Evolutionary conservation across 2,329 filamentous ascomycete species (phyloP).

Genomic region (Mycosphaerella arachidis): DNA sequence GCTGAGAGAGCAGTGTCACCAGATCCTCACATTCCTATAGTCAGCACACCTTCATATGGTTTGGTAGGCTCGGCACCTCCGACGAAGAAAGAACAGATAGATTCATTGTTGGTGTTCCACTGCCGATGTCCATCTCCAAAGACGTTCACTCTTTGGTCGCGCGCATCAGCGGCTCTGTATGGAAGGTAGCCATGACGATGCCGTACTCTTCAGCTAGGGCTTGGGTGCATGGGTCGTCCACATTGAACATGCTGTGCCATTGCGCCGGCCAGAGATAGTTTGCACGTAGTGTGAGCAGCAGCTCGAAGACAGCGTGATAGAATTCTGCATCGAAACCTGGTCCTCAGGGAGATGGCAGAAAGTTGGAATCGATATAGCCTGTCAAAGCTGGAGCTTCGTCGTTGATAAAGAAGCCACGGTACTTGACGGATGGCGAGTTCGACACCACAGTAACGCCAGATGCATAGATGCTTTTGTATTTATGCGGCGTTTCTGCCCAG

Average conservation of each 20-base stretch:
- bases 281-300: constrained; percentile 63
- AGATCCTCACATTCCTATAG: constrained; percentile 63
- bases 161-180: constrained; percentile 67
- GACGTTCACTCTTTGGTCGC: constrained; percentile 47
- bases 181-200: constrained; percentile 67
- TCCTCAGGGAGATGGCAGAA: constrained; percentile 32
- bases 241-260: constrained; percentile 68
- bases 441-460: constrained; percentile 53
- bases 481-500: constrained; percentile 58
- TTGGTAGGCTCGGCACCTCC: constrained; percentile 63
- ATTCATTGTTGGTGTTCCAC: constrained; percentile 65
- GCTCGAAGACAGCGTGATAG: constrained; percentile 65
- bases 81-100: constrained; percentile 63
- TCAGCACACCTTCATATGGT: constrained; percentile 63
- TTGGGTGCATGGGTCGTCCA: constrained; percentile 66
- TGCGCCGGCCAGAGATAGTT: constrained; percentile 73
- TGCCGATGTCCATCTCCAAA: constrained; percentile 59
- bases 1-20: constrained; percentile 61
- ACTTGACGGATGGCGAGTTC: constrained; percentile 59
- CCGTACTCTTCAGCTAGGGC: constrained; percentile 68
- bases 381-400: constrained; percentile 65
- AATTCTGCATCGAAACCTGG: constrained; percentile 48
- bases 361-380: constrained; percentile 60
- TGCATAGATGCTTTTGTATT: constrained; percentile 53
- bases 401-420: constrained; percentile 66